A percentile compares a stretch with the other conserved stretches of the same genome.
These are phyloP conservation scores for Lonicera japonica DNA, from an alignment of 129 eudicot genomes.

Conservation along the genomic window DNA sequence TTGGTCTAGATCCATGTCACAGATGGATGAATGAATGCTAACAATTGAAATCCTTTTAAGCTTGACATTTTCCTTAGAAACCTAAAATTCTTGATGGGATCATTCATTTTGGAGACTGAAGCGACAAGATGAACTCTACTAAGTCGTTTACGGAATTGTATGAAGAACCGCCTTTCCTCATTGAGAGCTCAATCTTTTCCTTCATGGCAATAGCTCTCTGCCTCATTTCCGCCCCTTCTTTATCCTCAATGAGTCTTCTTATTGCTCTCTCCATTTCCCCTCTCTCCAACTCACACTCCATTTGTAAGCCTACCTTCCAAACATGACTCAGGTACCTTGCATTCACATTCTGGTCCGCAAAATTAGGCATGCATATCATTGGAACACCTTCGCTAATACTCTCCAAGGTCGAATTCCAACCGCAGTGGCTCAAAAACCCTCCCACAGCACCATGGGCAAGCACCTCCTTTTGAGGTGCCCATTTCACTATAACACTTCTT, in stretches of 20 bases:
- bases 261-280: conserved; percentile 23
- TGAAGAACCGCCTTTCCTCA: conserved; percentile 28
- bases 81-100: not conserved
- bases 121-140: conserved; percentile 22
- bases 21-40: too few species aligned
- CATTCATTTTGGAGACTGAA: not conserved
- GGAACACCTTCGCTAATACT: conserved; percentile 37
- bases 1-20: too few species aligned
- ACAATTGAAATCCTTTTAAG: too few species aligned
- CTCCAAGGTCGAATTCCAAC: conserved; percentile 23
- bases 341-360: conserved; percentile 35
- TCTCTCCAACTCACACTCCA: conserved; percentile 29
- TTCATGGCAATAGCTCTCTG: conserved; percentile 20
- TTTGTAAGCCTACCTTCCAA: conserved; percentile 40
- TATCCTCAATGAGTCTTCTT: conserved; percentile 31
- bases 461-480: conserved; percentile 53
- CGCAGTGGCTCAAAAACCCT: conserved; percentile 57
- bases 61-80: too few species aligned
- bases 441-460: conserved; percentile 47
- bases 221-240: conserved; percentile 43
- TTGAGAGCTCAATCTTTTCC: conserved; percentile 15
- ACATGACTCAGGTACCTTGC: conserved; percentile 30
- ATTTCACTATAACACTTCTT: conserved; percentile 35
- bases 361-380: conserved; percentile 39
- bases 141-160: conserved; percentile 25